Conservation (phyloP, 371 early-diverging fungal species). For the Cokeromyces recurvatus region DNA sequence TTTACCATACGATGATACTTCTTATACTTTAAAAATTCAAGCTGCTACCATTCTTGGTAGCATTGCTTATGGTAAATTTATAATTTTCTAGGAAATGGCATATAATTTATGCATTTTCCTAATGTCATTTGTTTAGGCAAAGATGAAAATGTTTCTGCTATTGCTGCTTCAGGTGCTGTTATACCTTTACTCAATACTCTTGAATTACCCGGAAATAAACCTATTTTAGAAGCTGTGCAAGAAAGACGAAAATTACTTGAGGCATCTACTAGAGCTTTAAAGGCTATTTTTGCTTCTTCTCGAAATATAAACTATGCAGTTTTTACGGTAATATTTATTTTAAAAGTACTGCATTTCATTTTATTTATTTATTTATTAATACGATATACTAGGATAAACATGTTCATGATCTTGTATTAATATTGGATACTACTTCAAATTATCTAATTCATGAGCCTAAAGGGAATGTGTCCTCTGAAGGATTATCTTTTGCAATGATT, state of each 20-base stretch:
- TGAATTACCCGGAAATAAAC: conserved; percentile 35
- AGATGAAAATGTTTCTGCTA: conserved; percentile 57
- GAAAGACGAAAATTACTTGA: conserved; percentile 58
- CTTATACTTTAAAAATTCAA: conserved; percentile 54
- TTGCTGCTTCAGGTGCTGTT: conserved; percentile 60
- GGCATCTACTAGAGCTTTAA: conserved; percentile 69
- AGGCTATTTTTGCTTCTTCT: conserved; percentile 66
- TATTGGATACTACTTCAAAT: conserved; percentile 26
- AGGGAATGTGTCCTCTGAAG: conserved; percentile 31
- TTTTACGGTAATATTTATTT: conserved; percentile 63
- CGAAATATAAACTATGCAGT: conserved; percentile 47
- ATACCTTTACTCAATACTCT: conserved; percentile 58
- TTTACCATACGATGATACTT: conserved; percentile 22
- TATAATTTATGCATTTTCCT: conserved; percentile 3
- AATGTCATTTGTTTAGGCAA: conserved; percentile 58
- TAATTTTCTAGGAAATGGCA: not conserved
- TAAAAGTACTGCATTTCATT: no score
- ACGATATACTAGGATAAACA: no score
- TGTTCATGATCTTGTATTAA: conserved; percentile 24
- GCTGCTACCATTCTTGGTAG: conserved; percentile 76
- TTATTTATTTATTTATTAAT: not conserved
- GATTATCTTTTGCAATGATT: conserved; percentile 52
- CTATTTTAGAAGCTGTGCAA: conserved; percentile 30
- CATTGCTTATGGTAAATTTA: conserved; percentile 64
- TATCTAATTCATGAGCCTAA: conserved; percentile 21